Conservation (phyloP, 768 basidiomycete genomes). For the Hebeloma cylindrosporum region DNA sequence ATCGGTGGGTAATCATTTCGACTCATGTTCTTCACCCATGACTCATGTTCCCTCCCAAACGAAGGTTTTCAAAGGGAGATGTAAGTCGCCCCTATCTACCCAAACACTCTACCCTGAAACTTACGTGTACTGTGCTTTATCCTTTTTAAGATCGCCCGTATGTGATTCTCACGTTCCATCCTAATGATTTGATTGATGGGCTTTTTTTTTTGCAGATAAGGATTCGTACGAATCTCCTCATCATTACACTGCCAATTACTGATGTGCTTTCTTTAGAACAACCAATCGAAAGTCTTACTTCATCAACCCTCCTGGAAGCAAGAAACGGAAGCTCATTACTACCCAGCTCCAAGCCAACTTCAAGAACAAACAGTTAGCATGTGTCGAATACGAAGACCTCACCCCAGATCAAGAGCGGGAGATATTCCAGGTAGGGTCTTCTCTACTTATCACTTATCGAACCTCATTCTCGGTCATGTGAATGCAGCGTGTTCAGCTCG, state of each 20-base stretch:
- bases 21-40: neutral
- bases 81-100: constrained; percentile 36
- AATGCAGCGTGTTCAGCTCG: constrained; percentile 49
- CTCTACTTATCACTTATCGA: neutral
- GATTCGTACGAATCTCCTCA: constrained; percentile 22
- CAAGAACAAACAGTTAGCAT: constrained; percentile 46
- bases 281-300: constrained; percentile 27
- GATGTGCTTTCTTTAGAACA: constrained; percentile 9
- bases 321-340: constrained; percentile 22
- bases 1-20: constrained; percentile 37
- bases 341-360: constrained; percentile 33
- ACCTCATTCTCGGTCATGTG: neutral
- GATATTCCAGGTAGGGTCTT: constrained; percentile 52
- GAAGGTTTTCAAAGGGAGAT: constrained; percentile 58
- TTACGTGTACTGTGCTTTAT: neutral
- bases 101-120: neutral
- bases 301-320: constrained; percentile 15
- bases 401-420: constrained; percentile 59
- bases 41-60: neutral
- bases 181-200: constrained; percentile 14
- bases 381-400: constrained; percentile 53
- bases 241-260: neutral
- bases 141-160: constrained; percentile 39
- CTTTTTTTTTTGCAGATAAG: constrained; percentile 19
- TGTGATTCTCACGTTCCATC: constrained; percentile 32